Evolutionary conservation across 2,329 filamentous ascomycete genomes (phyloP).

Genomic region (Cercospora beticola): DNA sequence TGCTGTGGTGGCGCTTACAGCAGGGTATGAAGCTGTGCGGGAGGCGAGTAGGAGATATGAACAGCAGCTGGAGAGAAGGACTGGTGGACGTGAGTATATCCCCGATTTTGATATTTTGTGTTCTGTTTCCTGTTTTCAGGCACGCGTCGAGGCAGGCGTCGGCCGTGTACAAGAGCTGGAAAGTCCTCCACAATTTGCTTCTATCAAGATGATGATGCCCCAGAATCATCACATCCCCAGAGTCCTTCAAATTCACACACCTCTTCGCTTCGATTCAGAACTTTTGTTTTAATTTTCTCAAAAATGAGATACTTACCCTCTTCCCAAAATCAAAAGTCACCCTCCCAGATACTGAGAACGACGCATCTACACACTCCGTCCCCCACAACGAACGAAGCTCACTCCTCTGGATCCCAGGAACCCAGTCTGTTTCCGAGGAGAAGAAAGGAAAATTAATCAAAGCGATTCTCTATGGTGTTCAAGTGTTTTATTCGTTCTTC

Average conservation of each 20-base stretch:
- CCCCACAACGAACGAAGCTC: slow-evolving; percentile 57
- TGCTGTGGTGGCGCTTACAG: slow-evolving; percentile 76
- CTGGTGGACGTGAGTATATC: slow-evolving; percentile 43
- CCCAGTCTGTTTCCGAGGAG: slow-evolving; percentile 48
- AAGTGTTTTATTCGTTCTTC: slow-evolving; percentile 99
- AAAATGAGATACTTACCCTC: slow-evolving; percentile 1
- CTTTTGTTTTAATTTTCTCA: neutral
- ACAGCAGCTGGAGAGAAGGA: slow-evolving; percentile 49
- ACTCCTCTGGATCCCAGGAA: slow-evolving; percentile 56
- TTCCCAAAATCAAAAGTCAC: neutral
- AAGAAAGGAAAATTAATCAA: slow-evolving; percentile 75
- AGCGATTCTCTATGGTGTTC: slow-evolving; percentile 79
- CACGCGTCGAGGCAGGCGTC: too few relatives aligned
- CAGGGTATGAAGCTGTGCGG: slow-evolving; percentile 90
- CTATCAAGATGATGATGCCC: neutral
- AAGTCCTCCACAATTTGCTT: neutral
- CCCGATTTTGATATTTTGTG: neutral
- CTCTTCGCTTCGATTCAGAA: neutral
- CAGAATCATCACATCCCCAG: neutral
- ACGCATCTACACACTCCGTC: neutral
- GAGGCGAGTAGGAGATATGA: slow-evolving; percentile 77
- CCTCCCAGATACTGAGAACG: neutral
- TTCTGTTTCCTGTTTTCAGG: neutral
- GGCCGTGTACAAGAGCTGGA: too few relatives aligned
- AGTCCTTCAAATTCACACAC: too few relatives aligned